phyloP scores from a whole-genome alignment of 345 rosid species.

The Acer yangbiense region DNA sequence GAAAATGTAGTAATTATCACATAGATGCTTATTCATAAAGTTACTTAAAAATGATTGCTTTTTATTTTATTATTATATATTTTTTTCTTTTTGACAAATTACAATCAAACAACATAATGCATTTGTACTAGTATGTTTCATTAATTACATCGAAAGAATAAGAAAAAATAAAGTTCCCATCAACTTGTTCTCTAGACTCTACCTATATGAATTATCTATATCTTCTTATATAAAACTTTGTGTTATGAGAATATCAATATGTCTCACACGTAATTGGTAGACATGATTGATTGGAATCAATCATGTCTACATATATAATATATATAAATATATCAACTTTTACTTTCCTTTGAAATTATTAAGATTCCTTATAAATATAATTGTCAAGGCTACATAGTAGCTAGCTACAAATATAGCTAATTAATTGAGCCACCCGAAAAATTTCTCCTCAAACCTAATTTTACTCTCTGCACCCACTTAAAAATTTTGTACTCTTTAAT shows the following conservation, averaged over 20 bases:
- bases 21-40: background rate
- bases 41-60: background rate
- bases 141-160: background rate
- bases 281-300: background rate
- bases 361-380: too few species aligned
- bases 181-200: background rate
- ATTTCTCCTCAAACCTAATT: too few species aligned
- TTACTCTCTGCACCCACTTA: too few species aligned
- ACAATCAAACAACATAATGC: background rate
- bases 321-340: background rate
- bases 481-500: too few species aligned
- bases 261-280: background rate
- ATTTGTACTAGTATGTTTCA: conserved; percentile 12
- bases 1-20: background rate
- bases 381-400: too few species aligned
- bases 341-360: background rate
- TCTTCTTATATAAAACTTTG: conserved; percentile 14
- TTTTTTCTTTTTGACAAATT: background rate
- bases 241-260: background rate
- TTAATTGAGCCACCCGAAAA: too few species aligned
- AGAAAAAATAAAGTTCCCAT: background rate
- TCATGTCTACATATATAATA: background rate
- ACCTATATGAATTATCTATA: background rate
- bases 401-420: too few species aligned
- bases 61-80: too few species aligned